A percentile compares a stretch with the other conserved stretches of the same genome.
Conservation (phyloP, 1,139 yeast genomes). For the Kurtzmaniella quercitrusa region DNA sequence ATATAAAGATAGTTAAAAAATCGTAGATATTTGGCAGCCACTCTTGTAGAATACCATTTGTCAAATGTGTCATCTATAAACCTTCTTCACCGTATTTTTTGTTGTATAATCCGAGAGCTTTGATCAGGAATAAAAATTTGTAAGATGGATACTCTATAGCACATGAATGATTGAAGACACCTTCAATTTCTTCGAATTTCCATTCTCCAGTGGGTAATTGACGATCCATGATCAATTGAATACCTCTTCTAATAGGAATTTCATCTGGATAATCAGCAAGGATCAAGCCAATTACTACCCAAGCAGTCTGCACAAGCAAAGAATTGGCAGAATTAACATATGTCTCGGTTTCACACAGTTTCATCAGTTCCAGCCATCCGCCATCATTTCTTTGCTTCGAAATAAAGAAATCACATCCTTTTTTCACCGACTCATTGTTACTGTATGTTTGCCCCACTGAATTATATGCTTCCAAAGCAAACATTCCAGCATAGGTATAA, state of each 20-base stretch:
- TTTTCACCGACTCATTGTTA: conserved; percentile 58
- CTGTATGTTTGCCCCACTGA: conserved; percentile 63
- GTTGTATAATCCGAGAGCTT: conserved; percentile 81
- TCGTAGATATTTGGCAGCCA: no score
- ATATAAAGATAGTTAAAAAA: not conserved
- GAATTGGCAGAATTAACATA: conserved; percentile 63
- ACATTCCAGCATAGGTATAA: conserved; percentile 95
- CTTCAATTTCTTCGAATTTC: conserved; percentile 83
- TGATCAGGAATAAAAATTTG: conserved; percentile 83
- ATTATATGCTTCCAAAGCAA: conserved; percentile 87
- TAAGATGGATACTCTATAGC: conserved; percentile 97
- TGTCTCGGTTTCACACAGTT: conserved; percentile 74
- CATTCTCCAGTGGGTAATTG: conserved; percentile 82
- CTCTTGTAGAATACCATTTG: no score
- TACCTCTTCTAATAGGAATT: conserved; percentile 59
- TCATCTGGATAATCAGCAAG: conserved; percentile 77
- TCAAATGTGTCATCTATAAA: not conserved
- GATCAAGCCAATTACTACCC: conserved; percentile 84
- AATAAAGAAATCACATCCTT: conserved; percentile 83
- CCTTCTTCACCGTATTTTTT: conserved; percentile 23
- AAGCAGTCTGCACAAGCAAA: conserved; percentile 84
- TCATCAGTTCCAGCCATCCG: conserved; percentile 95
- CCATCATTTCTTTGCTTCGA: conserved; percentile 81
- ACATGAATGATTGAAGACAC: conserved; percentile 88
- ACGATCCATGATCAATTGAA: conserved; percentile 58